phyloP scores from a whole-genome alignment of 345 rosid species.

The Aurinia saxatilis region DNA sequence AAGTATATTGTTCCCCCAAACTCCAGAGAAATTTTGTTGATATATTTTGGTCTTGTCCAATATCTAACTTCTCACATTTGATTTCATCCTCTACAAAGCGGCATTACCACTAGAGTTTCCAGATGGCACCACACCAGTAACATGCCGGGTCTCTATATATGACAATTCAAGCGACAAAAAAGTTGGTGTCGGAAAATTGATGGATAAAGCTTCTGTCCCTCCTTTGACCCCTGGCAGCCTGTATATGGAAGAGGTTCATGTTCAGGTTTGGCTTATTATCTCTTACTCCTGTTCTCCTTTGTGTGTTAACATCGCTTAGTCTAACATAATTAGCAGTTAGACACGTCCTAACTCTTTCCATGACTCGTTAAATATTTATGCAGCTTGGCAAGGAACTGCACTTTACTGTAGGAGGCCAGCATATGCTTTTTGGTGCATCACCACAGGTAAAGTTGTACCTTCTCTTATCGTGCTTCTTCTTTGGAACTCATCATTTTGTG shows the following conservation, averaged over 20 bases:
- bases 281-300: not conserved
- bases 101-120: conserved; percentile 95
- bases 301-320: not conserved
- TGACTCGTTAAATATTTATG: conserved; percentile 1
- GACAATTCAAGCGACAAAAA: conserved; percentile 75
- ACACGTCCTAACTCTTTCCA: conserved; percentile 4
- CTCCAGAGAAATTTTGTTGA: not conserved
- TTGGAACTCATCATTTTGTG: conserved; percentile 5
- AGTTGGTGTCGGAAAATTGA: conserved; percentile 76
- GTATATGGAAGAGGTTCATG: conserved; percentile 93
- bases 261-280: conserved; percentile 50
- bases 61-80: conserved; percentile 2
- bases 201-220: conserved; percentile 86
- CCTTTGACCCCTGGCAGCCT: conserved; percentile 67
- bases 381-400: conserved; percentile 82
- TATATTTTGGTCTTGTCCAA: not conserved
- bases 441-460: conserved; percentile 61
- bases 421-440: conserved; percentile 89
- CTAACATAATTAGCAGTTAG: not conserved
- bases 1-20: conserved; percentile 36
- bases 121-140: conserved; percentile 96
- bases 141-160: conserved; percentile 88
- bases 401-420: conserved; percentile 86
- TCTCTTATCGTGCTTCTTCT: conserved; percentile 5
- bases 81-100: conserved; percentile 38